A percentile compares a stretch with the other conserved stretches of the same genome.
Conservation (phyloP, 1,139 yeast genomes). For the Blastobotrys buckinghamii region DNA sequence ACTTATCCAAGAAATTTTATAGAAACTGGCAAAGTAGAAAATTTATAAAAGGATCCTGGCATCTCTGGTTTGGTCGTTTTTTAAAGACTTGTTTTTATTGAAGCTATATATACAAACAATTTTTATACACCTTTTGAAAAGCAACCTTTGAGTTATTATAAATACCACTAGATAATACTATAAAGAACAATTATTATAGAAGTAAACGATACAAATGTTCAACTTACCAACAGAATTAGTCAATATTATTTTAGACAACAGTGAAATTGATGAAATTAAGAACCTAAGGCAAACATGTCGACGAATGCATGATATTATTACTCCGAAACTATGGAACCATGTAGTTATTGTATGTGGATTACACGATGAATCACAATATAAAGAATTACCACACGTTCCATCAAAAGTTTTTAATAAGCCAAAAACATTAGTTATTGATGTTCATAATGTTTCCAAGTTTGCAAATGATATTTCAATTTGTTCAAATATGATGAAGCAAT, state of each 20-base stretch:
- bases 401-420: neutral
- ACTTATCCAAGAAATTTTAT: too few relatives aligned
- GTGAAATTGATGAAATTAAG: neutral
- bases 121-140: too few relatives aligned
- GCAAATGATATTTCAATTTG: neutral
- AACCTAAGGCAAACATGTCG: neutral
- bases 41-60: too few relatives aligned
- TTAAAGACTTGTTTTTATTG: too few relatives aligned
- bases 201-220: neutral
- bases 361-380: slow-evolving; percentile 1
- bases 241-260: neutral
- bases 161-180: too few relatives aligned
- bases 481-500: neutral
- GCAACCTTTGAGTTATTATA: too few relatives aligned
- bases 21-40: too few relatives aligned
- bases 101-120: too few relatives aligned
- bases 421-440: slow-evolving; percentile 4
- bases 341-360: slow-evolving; percentile 10
- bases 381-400: neutral
- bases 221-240: slow-evolving; percentile 6
- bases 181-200: neutral
- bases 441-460: slow-evolving; percentile 3
- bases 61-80: too few relatives aligned
- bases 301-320: slow-evolving; percentile 3
- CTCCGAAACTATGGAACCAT: slow-evolving; percentile 6